phyloP scores from a whole-genome alignment of 2,329 filamentous ascomycete species.

The Sporothrix schenckii region DNA sequence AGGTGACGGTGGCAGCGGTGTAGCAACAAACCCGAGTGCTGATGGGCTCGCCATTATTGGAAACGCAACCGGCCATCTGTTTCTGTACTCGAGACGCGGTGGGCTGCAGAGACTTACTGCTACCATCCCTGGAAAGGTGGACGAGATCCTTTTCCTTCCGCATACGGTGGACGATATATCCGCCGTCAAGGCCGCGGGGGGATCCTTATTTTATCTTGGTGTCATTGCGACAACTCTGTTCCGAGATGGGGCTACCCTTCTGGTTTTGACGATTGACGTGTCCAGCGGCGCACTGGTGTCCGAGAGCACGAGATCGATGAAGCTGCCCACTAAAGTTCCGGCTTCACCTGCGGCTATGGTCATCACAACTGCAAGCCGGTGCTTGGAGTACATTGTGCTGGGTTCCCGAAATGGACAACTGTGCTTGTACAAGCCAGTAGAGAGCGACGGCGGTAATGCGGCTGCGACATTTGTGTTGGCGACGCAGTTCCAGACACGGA shows the following conservation, averaged over 20 bases:
- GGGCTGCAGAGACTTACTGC: conserved; percentile 39
- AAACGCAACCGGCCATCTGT: conserved; percentile 53
- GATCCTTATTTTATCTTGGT: background rate
- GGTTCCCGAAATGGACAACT: conserved; percentile 59
- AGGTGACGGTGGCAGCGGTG: conserved; percentile 29
- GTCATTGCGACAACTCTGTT: conserved; percentile 54
- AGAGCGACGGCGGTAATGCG: conserved; percentile 38
- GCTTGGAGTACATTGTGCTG: conserved; percentile 49
- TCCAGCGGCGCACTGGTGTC: background rate
- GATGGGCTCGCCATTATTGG: conserved; percentile 52
- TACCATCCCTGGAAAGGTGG: conserved; percentile 53
- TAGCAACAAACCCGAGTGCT: conserved; percentile 34
- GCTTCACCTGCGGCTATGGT: conserved; percentile 23
- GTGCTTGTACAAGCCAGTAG: conserved; percentile 42
- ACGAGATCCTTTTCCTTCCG: conserved; percentile 53
- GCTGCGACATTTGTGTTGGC: conserved; percentile 30
- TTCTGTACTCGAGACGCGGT: conserved; percentile 47
- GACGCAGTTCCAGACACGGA: conserved; percentile 38
- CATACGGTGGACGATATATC: background rate
- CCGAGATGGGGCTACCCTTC: conserved; percentile 44
- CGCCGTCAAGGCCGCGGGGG: background rate
- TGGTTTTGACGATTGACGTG: conserved; percentile 26
- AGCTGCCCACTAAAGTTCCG: conserved; percentile 24
- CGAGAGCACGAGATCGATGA: background rate
- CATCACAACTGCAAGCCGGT: conserved; percentile 33